Base-by-base conservation (phyloP, 192 early-diverging fungal species). In the Coemansia sp. region DNA sequence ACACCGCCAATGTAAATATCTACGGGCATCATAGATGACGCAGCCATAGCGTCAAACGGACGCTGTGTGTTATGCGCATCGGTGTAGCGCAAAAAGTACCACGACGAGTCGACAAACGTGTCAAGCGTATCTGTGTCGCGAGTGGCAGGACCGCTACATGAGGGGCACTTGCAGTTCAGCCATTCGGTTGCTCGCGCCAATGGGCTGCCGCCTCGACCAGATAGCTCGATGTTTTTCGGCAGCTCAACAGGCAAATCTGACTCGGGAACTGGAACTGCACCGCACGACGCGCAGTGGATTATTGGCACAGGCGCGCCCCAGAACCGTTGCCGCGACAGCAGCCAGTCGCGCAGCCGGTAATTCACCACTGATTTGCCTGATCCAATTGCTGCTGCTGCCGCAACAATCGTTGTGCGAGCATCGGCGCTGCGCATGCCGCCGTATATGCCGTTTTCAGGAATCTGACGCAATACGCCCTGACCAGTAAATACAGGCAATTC, bases 251-350 rank as follows among this genome's bases (percentile, higher is more conserved):
- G 96, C 9, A 98, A 74, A 14, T 95, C 86, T 18, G 82, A 38
- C 32, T 86, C 84, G 3, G 94, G 92, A 0, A 97, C 92, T 7
- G 96, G 93, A 0, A 98, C 92, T 5, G 83, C 65, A 10, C 93
- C 89, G 64, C 95, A 98, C 10, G 59, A 66, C 0, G 65, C 20
- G 68, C 96, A 98, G 65, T 98, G 93, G 27, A 98, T 85, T 22
- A 98, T 88, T 3, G 96, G 96, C 16, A 98, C 93, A 14, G 96
- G 96, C 18, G 95, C 92, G 10, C 96, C 96, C 96, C 96, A 98
- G 62, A 92, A 92, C 23, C 96, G 84, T 74, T 98, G 95, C 26
- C 96, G 85, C 4, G 96, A 98, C 10, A 98, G 68, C 2, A 97
- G 83, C 96, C 96, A 98, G 76, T 98, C 96, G 23, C 94, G 88